Evolutionary conservation across 768 basidiomycete genomes (phyloP).

Genomic region (Naganishia vaughanmartiniae): DNA sequence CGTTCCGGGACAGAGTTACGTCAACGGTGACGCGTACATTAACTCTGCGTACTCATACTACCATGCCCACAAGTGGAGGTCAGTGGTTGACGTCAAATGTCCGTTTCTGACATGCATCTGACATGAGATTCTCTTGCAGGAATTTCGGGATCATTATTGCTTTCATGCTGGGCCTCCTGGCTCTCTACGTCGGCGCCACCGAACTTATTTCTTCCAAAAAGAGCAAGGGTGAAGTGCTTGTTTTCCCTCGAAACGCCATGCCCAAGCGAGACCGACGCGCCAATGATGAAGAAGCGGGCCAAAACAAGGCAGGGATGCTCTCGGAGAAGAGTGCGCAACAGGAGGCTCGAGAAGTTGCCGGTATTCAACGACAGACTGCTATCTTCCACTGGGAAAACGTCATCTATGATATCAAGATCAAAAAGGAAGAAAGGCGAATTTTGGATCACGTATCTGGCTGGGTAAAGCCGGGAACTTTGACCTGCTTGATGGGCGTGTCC

Average conservation of each 20-base stretch:
- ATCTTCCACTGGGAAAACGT: conserved; percentile 53
- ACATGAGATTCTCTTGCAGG: conserved; percentile 23
- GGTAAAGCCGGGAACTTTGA: conserved; percentile 47
- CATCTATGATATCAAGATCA: conserved; percentile 53
- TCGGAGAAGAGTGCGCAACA: conserved; percentile 20
- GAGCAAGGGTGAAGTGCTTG: conserved; percentile 53
- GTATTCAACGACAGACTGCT: conserved; percentile 50
- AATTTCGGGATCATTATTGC: conserved; percentile 49
- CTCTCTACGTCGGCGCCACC: conserved; percentile 46
- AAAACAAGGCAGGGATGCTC: background rate
- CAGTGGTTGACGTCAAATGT: conserved; percentile 26
- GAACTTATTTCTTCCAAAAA: conserved; percentile 50
- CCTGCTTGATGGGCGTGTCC: conserved; percentile 56
- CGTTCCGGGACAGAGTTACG: conserved; percentile 40
- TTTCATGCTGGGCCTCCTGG: conserved; percentile 44
- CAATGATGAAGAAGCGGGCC: conserved; percentile 25
- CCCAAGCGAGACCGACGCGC: conserved; percentile 30
- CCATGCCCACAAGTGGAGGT: conserved; percentile 48
- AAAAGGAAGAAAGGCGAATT: conserved; percentile 55
- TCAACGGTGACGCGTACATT: conserved; percentile 48
- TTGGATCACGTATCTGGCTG: conserved; percentile 51
- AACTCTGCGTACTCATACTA: conserved; percentile 39
- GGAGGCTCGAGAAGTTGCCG: conserved; percentile 31
- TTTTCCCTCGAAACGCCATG: conserved; percentile 48
- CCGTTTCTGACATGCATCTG: background rate